These are phyloP conservation scores for Elaphomyces granulatus DNA, from an alignment of 495 filamentous ascomycete genomes.

Conservation along the genomic window DNA sequence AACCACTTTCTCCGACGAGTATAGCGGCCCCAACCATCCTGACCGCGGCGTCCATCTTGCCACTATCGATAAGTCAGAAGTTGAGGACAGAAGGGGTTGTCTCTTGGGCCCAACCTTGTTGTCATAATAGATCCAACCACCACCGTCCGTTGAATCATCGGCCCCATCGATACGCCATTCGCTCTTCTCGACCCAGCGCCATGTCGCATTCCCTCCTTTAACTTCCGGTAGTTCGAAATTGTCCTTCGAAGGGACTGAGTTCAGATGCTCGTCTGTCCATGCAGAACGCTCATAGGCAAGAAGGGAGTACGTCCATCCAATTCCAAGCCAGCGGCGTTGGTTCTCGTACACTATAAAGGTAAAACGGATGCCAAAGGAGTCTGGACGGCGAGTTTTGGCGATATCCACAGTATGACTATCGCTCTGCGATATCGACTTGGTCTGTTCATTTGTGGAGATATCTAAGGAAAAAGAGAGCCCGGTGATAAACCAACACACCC, in stretches of 20 bases:
- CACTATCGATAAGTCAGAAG: conserved; percentile 39
- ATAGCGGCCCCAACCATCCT: conserved; percentile 91
- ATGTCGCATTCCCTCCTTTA: conserved; percentile 61
- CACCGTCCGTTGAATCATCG: conserved; percentile 40
- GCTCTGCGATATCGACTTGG: conserved; percentile 24
- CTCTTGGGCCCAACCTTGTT: conserved; percentile 55
- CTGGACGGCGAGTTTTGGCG: conserved; percentile 36
- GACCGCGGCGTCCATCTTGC: conserved; percentile 76
- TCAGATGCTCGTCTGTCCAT: conserved; percentile 95
- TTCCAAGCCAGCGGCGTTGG: conserved; percentile 84
- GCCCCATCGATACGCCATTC: conserved; percentile 82
- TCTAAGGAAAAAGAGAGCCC: conserved; percentile 54
- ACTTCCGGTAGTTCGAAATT: conserved; percentile 80
- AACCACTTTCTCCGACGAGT: conserved; percentile 92
- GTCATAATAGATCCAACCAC: conserved; percentile 96
- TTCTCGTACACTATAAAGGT: conserved; percentile 96
- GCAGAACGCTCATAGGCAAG: conserved; percentile 76
- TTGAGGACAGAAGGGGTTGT: background rate
- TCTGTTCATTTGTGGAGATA: conserved; percentile 12
- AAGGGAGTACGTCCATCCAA: conserved; percentile 87
- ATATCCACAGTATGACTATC: conserved; percentile 31
- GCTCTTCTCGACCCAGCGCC: conserved; percentile 76
- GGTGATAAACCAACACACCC: conserved; percentile 50
- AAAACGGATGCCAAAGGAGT: conserved; percentile 70
- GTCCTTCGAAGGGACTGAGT: conserved; percentile 59